Percentiles rank a stretch among this genome's conserved stretches.
Evolutionary conservation across 129 eudicot genomes (phyloP).

Genomic region (Daucus carota): DH1_v3.0 NC_030385.2:4503501-4504000

Average conservation of each 20-base stretch:
- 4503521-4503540: constrained; percentile 46
- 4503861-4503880: constrained; percentile 2
- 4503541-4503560: constrained; percentile 32
- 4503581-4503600: constrained; percentile 22
- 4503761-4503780: constrained; percentile 30
- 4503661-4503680: constrained; percentile 44
- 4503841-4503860: constrained; percentile 16
- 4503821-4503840: constrained; percentile 10
- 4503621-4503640: constrained; percentile 34
- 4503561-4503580: constrained; percentile 29
- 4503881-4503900: constrained; percentile 20
- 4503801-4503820: constrained; percentile 18
- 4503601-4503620: constrained; percentile 22
- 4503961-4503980: background rate
- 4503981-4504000: background rate
- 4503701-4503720: constrained; percentile 15
- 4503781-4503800: constrained; percentile 33
- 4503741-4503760: background rate
- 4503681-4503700: constrained; percentile 28
- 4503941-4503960: constrained; percentile 23
- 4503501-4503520: constrained; percentile 19
- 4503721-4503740: constrained; percentile 20
- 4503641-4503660: constrained; percentile 47
- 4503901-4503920: constrained; percentile 12
- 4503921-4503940: constrained; percentile 13